These are phyloP conservation scores for Nicotiana noctiflora DNA, from an alignment of 257 asterid species.

Conservation along the genomic window DNA sequence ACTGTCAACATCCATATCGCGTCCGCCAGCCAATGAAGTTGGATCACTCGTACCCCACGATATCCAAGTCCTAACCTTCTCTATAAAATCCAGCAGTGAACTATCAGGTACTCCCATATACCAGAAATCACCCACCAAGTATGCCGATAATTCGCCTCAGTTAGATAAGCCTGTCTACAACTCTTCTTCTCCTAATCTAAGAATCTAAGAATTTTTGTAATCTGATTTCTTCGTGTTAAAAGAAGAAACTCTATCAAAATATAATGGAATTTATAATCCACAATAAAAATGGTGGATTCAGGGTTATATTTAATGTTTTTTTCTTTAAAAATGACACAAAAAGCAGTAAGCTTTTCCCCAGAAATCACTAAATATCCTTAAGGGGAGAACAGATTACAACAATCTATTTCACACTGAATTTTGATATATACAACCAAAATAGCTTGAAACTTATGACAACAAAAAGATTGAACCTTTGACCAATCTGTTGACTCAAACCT, in stretches of 20 bases:
- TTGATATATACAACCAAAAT: constrained; percentile 32
- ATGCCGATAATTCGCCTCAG: constrained; percentile 19
- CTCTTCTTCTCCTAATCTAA: constrained; percentile 16
- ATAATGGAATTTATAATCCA: constrained; percentile 39
- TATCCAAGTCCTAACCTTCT: constrained; percentile 62
- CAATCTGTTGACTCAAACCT: constrained; percentile 12
- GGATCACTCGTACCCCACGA: constrained; percentile 36
- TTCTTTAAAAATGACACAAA: constrained; percentile 20
- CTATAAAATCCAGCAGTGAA: constrained; percentile 48
- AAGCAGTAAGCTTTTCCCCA: constrained; percentile 20
- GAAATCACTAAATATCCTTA: constrained; percentile 31
- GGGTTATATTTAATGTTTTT: constrained; percentile 18
- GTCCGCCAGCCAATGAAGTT: constrained; percentile 21
- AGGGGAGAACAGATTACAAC: constrained; percentile 25
- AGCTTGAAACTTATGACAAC: constrained; percentile 9
- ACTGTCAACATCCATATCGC: constrained; percentile 35
- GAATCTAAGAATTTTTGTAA: background rate
- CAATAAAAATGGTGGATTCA: constrained; percentile 56
- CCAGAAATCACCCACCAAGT: constrained; percentile 34
- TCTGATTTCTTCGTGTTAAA: constrained; percentile 11
- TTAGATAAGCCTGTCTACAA: background rate
- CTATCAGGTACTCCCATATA: constrained; percentile 66
- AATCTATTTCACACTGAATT: constrained; percentile 26
- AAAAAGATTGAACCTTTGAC: constrained; percentile 7
- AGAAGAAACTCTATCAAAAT: constrained; percentile 30